Evolutionary conservation across 2,329 filamentous ascomycete species (phyloP).

Genomic region (Apiospora hydei): DNA sequence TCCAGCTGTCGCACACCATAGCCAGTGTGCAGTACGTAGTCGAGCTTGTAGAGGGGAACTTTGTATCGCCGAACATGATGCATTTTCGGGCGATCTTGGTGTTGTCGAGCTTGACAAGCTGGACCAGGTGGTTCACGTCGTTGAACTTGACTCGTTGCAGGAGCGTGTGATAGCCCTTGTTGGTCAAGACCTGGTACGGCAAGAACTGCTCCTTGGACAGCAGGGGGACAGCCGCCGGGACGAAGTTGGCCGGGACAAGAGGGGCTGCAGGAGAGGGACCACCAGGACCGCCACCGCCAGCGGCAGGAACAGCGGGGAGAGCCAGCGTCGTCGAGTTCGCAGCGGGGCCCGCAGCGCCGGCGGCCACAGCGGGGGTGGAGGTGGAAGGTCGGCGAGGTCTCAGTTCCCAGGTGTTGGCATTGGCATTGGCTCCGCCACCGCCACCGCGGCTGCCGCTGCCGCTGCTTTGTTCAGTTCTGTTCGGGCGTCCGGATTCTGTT

Average conservation of each 20-base stretch:
- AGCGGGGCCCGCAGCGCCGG: too few species aligned
- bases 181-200: neutral
- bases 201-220: neutral
- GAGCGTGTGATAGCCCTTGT: neutral
- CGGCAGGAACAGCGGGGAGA: neutral
- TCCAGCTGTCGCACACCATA: neutral
- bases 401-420: too few species aligned
- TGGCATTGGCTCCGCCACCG: too few species aligned
- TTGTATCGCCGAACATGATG: neutral
- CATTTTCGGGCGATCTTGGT: neutral
- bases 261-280: neutral
- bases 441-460: too few species aligned
- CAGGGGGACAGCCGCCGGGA: neutral
- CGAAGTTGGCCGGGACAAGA: neutral
- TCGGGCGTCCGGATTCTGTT: too few species aligned
- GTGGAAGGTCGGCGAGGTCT: too few species aligned
- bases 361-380: too few species aligned
- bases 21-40: conserved; percentile 4
- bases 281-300: too few species aligned
- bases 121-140: neutral
- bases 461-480: too few species aligned
- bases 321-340: too few species aligned
- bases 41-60: neutral
- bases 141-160: neutral
- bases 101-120: conserved; percentile 3